Base-by-base conservation (phyloP, 257 asterid genomes). In the Marsdenia floribunda region DNA sequence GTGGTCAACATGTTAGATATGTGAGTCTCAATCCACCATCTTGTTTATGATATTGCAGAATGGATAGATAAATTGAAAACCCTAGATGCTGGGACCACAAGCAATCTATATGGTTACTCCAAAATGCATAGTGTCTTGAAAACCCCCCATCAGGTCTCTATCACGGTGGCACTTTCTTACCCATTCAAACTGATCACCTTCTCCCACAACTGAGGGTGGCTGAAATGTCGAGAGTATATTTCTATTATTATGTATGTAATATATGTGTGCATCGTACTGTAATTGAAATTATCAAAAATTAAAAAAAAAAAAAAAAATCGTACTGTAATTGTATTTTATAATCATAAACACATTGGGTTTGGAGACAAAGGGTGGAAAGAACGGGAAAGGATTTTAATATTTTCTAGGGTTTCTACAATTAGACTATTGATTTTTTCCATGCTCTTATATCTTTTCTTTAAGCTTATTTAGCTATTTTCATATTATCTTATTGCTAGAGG, bases 41-140 rank as follows among this genome's bases (percentile, higher is more conserved):
- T 26, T 49, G 24, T 16, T 7, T 38, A 40, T 19, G n/a, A 49
- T 26, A 35, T 24, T 16, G 49, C 9, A 47, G n/a, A 54, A 54
- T 60, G 22, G 67, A 44, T 6, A 44, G 49, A 55, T 57, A 40
- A 13, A 38, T 13, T 19, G 18, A 68, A 68, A 75, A 68, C 33
- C 79, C 73, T 67, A 75, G 49, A 52, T 12, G n/a, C 15, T 18
- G 68, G 79, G 79, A 75, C 79, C 79, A 75, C 75, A 71, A 18
- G 44, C 40, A 33, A 61, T 61, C 75, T 72, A n/a, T 11, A 53
- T 35, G 50, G 5, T 68, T 67, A 16, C 47, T 50, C 40, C 68
- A 75, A 38, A 65, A 21, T 65, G 46, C 73, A n/a, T 75, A 57
- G 73, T 66, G 59, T 55, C 1, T 50, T 24, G 68, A 24, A 64